A percentile compares a stretch with the other conserved stretches of the same genome.
Evolutionary conservation across 2,329 filamentous ascomycete species (phyloP).

Genomic region (Boeremia lycopersici): DNA sequence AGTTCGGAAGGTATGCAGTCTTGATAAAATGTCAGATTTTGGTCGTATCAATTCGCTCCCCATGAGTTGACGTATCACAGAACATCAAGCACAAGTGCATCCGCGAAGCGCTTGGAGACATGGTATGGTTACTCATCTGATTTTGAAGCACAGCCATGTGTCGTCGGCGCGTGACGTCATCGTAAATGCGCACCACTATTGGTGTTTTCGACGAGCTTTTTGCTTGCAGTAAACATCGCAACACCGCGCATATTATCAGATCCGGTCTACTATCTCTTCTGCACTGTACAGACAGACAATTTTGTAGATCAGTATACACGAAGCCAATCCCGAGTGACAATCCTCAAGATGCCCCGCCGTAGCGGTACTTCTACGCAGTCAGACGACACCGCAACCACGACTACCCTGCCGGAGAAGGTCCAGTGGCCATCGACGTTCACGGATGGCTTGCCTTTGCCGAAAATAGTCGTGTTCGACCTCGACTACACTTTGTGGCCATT

Average conservation of each 20-base stretch:
- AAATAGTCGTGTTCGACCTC: slow-evolving; percentile 89
- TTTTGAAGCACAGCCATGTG: too few relatives aligned
- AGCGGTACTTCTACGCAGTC: slow-evolving; percentile 24
- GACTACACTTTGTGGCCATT: slow-evolving; percentile 99
- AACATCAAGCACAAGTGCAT: too few relatives aligned
- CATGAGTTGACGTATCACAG: too few relatives aligned
- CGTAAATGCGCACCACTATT: slow-evolving; percentile 5
- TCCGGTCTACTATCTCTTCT: background rate
- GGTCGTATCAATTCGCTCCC: too few relatives aligned
- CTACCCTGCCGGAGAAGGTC: slow-evolving; percentile 44
- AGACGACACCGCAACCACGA: slow-evolving; percentile 39
- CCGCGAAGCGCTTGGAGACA: too few relatives aligned
- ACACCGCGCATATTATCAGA: background rate
- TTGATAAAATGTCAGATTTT: too few relatives aligned
- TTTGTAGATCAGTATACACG: background rate
- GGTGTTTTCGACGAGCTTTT: background rate
- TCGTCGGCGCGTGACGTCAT: slow-evolving; percentile 12
- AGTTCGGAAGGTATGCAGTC: too few relatives aligned
- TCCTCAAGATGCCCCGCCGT: slow-evolving; percentile 39
- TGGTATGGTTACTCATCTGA: too few relatives aligned
- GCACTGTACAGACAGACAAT: background rate
- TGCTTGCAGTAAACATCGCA: background rate
- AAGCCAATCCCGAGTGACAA: background rate
- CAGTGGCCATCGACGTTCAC: slow-evolving; percentile 62
- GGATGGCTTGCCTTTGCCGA: slow-evolving; percentile 74